Evolutionary conservation across 305 asterid species (phyloP).

Genomic region (Ajuga reptans): DNA sequence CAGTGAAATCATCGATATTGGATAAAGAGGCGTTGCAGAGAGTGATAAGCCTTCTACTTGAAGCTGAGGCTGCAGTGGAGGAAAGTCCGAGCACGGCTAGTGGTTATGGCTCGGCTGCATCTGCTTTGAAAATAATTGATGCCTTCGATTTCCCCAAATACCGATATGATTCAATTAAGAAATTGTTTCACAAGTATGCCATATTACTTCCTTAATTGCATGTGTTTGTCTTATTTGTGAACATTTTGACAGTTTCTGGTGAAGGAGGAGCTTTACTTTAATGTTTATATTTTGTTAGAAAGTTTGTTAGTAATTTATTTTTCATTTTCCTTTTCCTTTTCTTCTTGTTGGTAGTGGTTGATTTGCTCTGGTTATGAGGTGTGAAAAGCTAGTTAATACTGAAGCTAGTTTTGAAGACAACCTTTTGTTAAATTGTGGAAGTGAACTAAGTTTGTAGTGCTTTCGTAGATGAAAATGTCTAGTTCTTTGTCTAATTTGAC

Average conservation of each 20-base stretch:
- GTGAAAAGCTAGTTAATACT: neutral
- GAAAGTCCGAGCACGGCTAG: slow-evolving; percentile 38
- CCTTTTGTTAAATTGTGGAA: neutral
- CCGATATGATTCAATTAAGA: slow-evolving; percentile 67
- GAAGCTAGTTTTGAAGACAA: neutral
- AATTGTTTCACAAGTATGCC: slow-evolving; percentile 56
- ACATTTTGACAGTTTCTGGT: neutral
- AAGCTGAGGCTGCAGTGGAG: slow-evolving; percentile 56
- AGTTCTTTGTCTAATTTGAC: neutral
- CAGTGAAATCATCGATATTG: slow-evolving; percentile 79
- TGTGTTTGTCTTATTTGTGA: slow-evolving; percentile 7
- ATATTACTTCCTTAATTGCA: neutral
- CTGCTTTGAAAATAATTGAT: slow-evolving; percentile 65
- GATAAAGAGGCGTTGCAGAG: slow-evolving; percentile 63
- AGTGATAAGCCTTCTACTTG: slow-evolving; percentile 48
- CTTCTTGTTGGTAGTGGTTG: neutral
- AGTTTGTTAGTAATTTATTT: neutral
- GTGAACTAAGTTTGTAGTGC: neutral
- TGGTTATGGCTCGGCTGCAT: slow-evolving; percentile 32
- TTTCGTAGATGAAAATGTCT: neutral
- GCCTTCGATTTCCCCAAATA: slow-evolving; percentile 70
- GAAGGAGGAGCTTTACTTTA: slow-evolving; percentile 1
- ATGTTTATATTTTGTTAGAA: neutral
- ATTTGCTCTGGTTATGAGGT: neutral
- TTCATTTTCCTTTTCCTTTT: neutral